A percentile compares a stretch with the other conserved stretches of the same genome.
phyloP scores from a whole-genome alignment of 2,329 filamentous ascomycete genomes.

The Calonectria pseudoturangicola region DNA sequence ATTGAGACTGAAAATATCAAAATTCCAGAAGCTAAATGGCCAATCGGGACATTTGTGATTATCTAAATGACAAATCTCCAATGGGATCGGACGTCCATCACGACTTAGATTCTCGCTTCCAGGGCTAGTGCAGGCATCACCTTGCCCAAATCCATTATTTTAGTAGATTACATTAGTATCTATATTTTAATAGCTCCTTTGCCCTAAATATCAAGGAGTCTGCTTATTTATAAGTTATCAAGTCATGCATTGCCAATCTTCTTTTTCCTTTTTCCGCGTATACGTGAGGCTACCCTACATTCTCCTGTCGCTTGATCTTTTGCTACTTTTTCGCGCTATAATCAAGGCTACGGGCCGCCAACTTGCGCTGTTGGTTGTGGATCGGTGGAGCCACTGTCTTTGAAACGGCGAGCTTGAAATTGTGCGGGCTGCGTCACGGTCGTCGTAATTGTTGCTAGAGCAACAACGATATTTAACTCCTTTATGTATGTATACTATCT shows the following conservation, averaged over 20 bases:
- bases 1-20: neutral
- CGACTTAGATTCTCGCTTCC: no score
- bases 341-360: neutral
- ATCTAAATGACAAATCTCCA: neutral
- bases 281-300: no score
- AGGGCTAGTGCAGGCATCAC: no score
- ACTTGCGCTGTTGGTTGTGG: neutral
- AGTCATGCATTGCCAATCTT: no score
- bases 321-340: neutral
- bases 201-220: no score
- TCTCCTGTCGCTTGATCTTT: no score
- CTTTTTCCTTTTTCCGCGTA: no score
- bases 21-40: neutral
- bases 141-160: no score
- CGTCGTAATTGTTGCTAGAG: slow-evolving; percentile 8
- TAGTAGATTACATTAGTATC: no score
- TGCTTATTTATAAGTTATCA: no score
- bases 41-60: neutral
- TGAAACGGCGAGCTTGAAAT: neutral
- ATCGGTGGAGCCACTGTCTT: neutral
- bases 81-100: no score
- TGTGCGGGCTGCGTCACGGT: neutral
- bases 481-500: neutral
- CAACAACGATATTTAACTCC: neutral
- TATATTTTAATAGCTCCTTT: no score